These are phyloP conservation scores for Aspergillus kassunensis DNA, from an alignment of 495 filamentous ascomycete species.

Conservation along the genomic window DNA sequence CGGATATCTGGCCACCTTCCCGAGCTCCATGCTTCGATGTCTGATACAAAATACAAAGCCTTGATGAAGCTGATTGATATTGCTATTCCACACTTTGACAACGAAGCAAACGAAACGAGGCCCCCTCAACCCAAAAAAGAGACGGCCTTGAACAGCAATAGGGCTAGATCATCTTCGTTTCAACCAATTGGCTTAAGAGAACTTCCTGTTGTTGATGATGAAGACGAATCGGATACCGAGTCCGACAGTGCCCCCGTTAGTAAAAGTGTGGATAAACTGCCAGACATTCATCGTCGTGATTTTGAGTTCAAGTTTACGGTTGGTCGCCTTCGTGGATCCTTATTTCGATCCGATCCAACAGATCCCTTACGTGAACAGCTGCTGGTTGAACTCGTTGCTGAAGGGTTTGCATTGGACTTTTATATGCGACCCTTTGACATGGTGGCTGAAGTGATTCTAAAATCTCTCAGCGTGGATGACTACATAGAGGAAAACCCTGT, in stretches of 20 bases:
- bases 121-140: conserved; percentile 23
- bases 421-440: conserved; percentile 87
- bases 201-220: conserved; percentile 76
- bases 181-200: conserved; percentile 63
- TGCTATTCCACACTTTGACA: conserved; percentile 80
- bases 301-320: conserved; percentile 97
- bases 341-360: conserved; percentile 82
- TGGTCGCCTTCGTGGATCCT: conserved; percentile 83
- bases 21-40: conserved; percentile 84
- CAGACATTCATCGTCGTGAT: conserved; percentile 76
- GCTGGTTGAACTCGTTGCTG: conserved; percentile 85
- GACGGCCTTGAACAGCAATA: conserved; percentile 26
- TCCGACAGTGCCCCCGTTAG: conserved; percentile 57
- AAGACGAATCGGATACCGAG: conserved; percentile 59
- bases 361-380: conserved; percentile 72
- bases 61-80: conserved; percentile 96
- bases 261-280: conserved; percentile 50
- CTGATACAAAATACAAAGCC: conserved; percentile 92
- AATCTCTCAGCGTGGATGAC: conserved; percentile 87
- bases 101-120: conserved; percentile 30
- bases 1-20: conserved; percentile 87
- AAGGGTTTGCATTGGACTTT: conserved; percentile 81
- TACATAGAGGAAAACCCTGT: conserved; percentile 84
- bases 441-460: conserved; percentile 82
- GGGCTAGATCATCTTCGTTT: conserved; percentile 57